Evolutionary conservation across 1,284 basidiomycete genomes (phyloP).

Genomic region (Heterobasidion parviporum): DNA sequence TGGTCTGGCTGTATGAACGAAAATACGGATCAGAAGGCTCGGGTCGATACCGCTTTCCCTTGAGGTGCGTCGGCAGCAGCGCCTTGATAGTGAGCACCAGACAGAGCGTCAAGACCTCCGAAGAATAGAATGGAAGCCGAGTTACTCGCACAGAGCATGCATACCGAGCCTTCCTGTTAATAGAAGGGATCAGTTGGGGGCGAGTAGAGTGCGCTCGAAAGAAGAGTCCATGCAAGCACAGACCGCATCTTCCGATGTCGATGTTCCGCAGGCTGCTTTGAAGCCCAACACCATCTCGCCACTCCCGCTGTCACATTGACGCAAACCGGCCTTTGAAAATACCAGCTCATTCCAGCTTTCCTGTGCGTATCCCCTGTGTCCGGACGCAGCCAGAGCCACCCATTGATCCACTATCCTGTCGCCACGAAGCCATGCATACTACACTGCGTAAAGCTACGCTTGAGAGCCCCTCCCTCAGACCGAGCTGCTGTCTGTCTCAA

Average conservation of each 20-base stretch:
- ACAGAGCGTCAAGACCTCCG: background rate
- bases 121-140: background rate
- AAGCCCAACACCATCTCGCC: background rate
- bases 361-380: background rate
- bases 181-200: background rate
- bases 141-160: background rate
- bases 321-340: background rate
- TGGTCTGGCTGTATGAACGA: background rate
- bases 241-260: background rate
- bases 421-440: background rate
- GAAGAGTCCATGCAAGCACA: background rate
- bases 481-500: background rate
- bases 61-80: conserved; percentile 1
- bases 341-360: background rate
- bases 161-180: background rate
- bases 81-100: background rate
- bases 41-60: background rate
- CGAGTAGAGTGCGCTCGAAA: background rate
- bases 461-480: background rate
- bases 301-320: background rate
- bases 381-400: background rate
- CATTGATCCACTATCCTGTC: background rate
- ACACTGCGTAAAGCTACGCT: background rate
- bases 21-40: background rate
- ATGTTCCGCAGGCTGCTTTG: background rate